These are phyloP conservation scores for Hygrocybe coccinea DNA, from an alignment of 768 basidiomycete species.

Conservation along the genomic window DNA sequence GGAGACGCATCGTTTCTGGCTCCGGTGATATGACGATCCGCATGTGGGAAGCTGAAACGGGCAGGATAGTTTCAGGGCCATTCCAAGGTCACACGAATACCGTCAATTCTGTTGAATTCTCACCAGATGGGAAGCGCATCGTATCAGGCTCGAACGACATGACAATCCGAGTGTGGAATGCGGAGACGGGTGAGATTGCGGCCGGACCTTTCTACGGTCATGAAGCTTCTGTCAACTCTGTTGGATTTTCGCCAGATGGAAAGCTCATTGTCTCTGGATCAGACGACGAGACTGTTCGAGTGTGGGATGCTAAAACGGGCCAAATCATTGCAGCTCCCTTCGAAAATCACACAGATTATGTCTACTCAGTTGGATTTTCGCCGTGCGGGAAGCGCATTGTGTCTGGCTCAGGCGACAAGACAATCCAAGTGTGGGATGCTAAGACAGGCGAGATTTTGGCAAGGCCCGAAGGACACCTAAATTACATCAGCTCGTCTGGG, in stretches of 20 bases:
- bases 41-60: slow-evolving; percentile 8
- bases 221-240: slow-evolving; percentile 10
- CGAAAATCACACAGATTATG: slow-evolving; percentile 1
- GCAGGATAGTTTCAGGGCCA: slow-evolving; percentile 1
- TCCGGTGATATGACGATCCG: slow-evolving; percentile 11
- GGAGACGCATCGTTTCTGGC: slow-evolving; percentile 20
- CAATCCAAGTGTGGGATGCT: slow-evolving; percentile 21
- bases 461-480: no score
- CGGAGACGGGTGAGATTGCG: slow-evolving; percentile 4
- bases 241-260: slow-evolving; percentile 26
- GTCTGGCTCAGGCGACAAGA: slow-evolving; percentile 17
- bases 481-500: no score
- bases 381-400: slow-evolving; percentile 20
- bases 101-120: slow-evolving; percentile 21
- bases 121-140: slow-evolving; percentile 22
- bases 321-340: background rate
- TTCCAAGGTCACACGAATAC: slow-evolving; percentile 15
- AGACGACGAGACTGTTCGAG: background rate
- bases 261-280: slow-evolving; percentile 18
- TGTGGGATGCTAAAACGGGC: slow-evolving; percentile 14
- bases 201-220: slow-evolving; percentile 6
- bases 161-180: slow-evolving; percentile 14
- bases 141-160: slow-evolving; percentile 22
- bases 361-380: slow-evolving; percentile 23
- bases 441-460: no score